A percentile compares a stretch with the other conserved stretches of the same genome.
Conservation (phyloP, 805 yeast species). For the Yamadazyma endophytica region DNA sequence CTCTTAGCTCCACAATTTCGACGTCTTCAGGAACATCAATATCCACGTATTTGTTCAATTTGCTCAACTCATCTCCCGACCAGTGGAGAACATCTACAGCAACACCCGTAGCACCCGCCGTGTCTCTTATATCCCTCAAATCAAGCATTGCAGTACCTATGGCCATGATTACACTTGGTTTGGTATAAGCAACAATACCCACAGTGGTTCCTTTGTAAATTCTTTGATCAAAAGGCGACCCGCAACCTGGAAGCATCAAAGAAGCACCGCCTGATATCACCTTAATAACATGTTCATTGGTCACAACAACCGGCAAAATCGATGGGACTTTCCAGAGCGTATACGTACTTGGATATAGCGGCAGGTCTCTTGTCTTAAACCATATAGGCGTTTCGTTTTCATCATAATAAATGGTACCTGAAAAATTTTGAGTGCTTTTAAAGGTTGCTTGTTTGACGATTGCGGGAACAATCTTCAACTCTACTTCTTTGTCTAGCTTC, state of each 20-base stretch:
- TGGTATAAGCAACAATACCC: constrained; percentile 59
- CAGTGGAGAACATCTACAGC: constrained; percentile 74
- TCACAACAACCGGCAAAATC: constrained; percentile 61
- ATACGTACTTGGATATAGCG: constrained; percentile 64
- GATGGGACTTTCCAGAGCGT: constrained; percentile 69
- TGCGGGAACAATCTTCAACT: constrained; percentile 43
- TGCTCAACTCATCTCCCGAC: constrained; percentile 60
- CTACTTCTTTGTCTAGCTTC: constrained; percentile 38
- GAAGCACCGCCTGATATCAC: constrained; percentile 76
- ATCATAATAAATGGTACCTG: constrained; percentile 65
- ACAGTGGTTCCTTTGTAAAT: constrained; percentile 56
- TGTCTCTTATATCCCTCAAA: constrained; percentile 40
- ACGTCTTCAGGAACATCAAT: constrained; percentile 24
- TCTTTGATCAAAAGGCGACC: constrained; percentile 53
- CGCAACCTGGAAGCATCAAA: constrained; percentile 70
- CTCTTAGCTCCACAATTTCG: constrained; percentile 36
- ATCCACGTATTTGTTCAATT: constrained; percentile 44
- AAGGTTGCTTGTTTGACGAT: constrained; percentile 61
- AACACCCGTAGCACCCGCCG: constrained; percentile 67
- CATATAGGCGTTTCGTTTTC: constrained; percentile 66
- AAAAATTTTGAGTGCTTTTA: constrained; percentile 45
- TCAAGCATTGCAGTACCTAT: constrained; percentile 61
- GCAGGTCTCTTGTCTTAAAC: constrained; percentile 58
- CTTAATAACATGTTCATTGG: constrained; percentile 71
- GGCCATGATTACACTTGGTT: constrained; percentile 65